These are phyloP conservation scores for Vicia faba DNA, from an alignment of 306 rosid species.

Conservation along the genomic window DNA sequence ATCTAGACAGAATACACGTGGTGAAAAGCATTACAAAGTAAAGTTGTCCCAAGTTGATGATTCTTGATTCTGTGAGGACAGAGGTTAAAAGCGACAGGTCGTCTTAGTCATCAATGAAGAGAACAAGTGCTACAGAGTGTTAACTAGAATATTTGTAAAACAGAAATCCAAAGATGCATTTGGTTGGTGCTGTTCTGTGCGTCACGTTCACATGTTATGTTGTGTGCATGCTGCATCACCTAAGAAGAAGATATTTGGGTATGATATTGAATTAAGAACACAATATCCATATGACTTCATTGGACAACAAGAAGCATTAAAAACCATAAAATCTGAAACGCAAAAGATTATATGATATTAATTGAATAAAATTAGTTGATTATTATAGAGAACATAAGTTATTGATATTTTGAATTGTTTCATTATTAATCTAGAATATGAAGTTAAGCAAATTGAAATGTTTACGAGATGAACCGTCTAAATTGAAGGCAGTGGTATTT, in stretches of 20 bases:
- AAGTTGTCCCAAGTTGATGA: conserved; percentile 31
- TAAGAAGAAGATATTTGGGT: neutral
- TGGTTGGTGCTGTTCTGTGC: neutral
- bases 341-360: neutral
- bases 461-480: neutral
- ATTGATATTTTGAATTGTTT: too few relatives aligned
- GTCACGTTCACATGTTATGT: conserved; percentile 32
- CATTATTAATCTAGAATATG: too few relatives aligned
- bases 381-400: too few relatives aligned
- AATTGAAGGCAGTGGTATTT: neutral
- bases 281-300: conserved; percentile 34
- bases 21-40: conserved; percentile 6
- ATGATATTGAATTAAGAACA: neutral
- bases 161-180: conserved; percentile 28
- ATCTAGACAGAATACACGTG: conserved; percentile 13
- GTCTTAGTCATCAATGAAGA: conserved; percentile 38
- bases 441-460: neutral
- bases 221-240: conserved; percentile 11
- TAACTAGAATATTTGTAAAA: conserved; percentile 37
- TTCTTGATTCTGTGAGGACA: conserved; percentile 37
- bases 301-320: conserved; percentile 36
- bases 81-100: conserved; percentile 36
- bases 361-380: too few relatives aligned
- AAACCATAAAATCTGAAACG: conserved; percentile 42
- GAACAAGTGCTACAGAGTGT: conserved; percentile 35